Evolutionary conservation across 768 basidiomycete species (phyloP).

Genomic region (Omphalotus guepiniiformis): DNA sequence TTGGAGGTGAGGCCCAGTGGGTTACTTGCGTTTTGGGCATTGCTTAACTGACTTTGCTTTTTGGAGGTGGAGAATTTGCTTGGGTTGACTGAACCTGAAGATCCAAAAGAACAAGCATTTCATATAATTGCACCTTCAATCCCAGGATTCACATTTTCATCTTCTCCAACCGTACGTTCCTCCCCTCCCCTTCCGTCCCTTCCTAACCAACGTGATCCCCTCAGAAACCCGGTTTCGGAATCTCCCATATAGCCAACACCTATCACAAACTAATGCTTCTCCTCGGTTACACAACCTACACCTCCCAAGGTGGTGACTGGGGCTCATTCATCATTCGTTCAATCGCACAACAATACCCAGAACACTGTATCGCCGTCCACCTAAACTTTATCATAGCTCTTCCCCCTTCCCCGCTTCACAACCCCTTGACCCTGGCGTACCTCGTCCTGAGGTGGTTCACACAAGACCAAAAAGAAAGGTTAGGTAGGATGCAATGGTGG

Average conservation of each 20-base stretch:
- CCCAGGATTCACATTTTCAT: slow-evolving; percentile 31
- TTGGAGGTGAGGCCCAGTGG: slow-evolving; percentile 23
- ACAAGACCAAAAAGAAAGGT: slow-evolving; percentile 25
- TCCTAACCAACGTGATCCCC: not conserved
- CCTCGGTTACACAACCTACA: slow-evolving; percentile 26
- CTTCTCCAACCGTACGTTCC: slow-evolving; percentile 22
- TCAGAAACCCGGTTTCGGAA: slow-evolving; percentile 22
- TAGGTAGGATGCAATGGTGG: slow-evolving; percentile 26
- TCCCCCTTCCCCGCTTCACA: slow-evolving; percentile 20
- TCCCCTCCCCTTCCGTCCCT: not conserved
- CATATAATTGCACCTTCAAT: slow-evolving; percentile 29
- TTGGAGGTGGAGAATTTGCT: slow-evolving; percentile 25
- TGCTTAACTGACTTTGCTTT: not conserved
- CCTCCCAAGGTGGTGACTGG: slow-evolving; percentile 32
- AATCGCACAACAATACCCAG: slow-evolving; percentile 22
- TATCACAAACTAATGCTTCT: slow-evolving; percentile 30
- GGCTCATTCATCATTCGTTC: slow-evolving; percentile 26
- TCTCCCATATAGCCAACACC: slow-evolving; percentile 22
- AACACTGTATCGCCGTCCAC: slow-evolving; percentile 23
- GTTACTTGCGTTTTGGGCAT: no score
- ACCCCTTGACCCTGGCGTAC: slow-evolving; percentile 21
- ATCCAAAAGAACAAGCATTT: slow-evolving; percentile 27
- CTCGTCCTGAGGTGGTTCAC: slow-evolving; percentile 27
- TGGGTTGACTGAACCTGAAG: slow-evolving; percentile 22
- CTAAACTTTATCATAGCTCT: slow-evolving; percentile 23